Conservation (phyloP, 805 yeast species). For the Saccharomycopsis microspora region DNA sequence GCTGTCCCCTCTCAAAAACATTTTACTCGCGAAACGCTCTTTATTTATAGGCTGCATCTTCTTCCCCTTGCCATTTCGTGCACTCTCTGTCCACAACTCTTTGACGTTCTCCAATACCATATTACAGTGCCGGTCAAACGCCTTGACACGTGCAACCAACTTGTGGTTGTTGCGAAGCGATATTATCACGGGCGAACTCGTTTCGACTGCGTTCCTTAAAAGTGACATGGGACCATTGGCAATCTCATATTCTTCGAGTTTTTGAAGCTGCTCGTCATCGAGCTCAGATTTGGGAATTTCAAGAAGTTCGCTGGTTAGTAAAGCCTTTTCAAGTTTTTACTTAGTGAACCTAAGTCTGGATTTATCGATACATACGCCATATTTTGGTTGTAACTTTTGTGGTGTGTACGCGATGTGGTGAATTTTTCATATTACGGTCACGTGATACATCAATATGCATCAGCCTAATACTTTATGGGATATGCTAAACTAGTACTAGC, state of each 20-base stretch:
- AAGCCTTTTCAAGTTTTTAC: neutral
- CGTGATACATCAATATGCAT: too few species aligned
- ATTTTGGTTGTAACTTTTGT: too few species aligned
- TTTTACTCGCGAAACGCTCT: slow-evolving; percentile 76
- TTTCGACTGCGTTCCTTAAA: slow-evolving; percentile 70
- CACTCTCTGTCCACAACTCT: slow-evolving; percentile 51
- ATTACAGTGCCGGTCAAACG: slow-evolving; percentile 93
- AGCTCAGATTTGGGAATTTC: slow-evolving; percentile 74
- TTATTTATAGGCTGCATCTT: slow-evolving; percentile 53
- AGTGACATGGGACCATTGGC: slow-evolving; percentile 85
- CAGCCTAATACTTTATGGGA: too few species aligned
- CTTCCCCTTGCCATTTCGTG: slow-evolving; percentile 53
- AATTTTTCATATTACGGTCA: too few species aligned
- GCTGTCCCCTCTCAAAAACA: slow-evolving; percentile 92
- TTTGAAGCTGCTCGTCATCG: slow-evolving; percentile 65
- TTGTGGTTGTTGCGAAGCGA: slow-evolving; percentile 91
- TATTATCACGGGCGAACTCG: slow-evolving; percentile 68
- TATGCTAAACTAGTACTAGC: too few species aligned
- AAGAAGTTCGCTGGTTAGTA: slow-evolving; percentile 39
- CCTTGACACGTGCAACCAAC: slow-evolving; percentile 78
- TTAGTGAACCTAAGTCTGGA: too few species aligned
- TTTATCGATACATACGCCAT: too few species aligned
- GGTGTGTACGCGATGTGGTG: too few species aligned
- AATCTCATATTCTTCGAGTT: slow-evolving; percentile 82
- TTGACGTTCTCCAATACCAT: slow-evolving; percentile 87